Evolutionary conservation across 441 rosid genomes (phyloP), one percentile per base, ranked within the genome.

Genomic region (Hura crepitans): DNA sequence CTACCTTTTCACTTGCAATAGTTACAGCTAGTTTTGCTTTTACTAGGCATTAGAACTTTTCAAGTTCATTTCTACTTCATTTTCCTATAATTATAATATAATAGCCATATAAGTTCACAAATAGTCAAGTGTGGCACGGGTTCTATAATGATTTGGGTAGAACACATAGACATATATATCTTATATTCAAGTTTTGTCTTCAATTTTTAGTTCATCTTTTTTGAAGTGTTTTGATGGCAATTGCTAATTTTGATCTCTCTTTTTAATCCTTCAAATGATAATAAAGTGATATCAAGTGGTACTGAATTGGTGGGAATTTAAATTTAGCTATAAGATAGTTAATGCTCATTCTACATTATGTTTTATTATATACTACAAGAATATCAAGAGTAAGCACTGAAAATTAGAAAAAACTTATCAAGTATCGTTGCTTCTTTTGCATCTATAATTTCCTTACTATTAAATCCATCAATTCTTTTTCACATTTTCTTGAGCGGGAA

Each of bases 361-460:
- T 14, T 13, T 14, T 45, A 66, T 7, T 13, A 51, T 33, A 49
- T 46, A 31, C 23, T 14, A 65, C 22, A 28, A 4, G 51, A 72
- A 37, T 60, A 64, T 51, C 58, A 67, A 31, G 65, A 78, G 47
- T 57, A 67, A 47, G 30, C 55, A 76, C 69, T 47, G 55, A 57
- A 72, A 39, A 68, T 68, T 8, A 18, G 27, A 27, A 71, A 31
- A 74, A 96, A 98, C 99, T 96, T 96, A 78, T 96, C 94, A 80
- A 93, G 77, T 64, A 96, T 85, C 58, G 97, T 97, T 33, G 93
- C 98, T 84, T 96, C 97, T 85, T 96, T 97, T 25, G 88, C 84
- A 71, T 72, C 89, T 98, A 96, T 96, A 62, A 96, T 91, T 76
- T 91, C 97, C 97, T 90, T 3, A 92, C 97, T 80, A 90, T 89